Conservation (phyloP, 2,329 filamentous ascomycete genomes). For the Arthrocladium fulminans region DNA sequence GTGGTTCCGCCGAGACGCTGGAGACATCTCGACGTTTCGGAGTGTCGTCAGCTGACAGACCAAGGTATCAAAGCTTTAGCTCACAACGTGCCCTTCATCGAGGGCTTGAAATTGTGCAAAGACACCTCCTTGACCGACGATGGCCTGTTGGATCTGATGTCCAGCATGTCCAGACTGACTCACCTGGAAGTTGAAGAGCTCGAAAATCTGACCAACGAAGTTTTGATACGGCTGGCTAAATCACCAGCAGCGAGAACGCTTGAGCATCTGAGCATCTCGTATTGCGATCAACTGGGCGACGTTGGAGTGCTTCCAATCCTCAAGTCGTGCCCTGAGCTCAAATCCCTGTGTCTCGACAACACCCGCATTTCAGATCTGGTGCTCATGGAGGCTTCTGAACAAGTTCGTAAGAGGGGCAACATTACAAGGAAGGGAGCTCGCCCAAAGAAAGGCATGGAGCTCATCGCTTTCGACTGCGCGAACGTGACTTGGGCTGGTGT, state of each 20-base stretch:
- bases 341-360: slow-evolving; percentile 80
- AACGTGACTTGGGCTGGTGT: slow-evolving; percentile 90
- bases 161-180: slow-evolving; percentile 66
- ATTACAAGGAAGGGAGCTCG: slow-evolving; percentile 32
- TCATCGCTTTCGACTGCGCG: slow-evolving; percentile 85
- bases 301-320: slow-evolving; percentile 73
- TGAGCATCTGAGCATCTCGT: slow-evolving; percentile 77
- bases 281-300: slow-evolving; percentile 80
- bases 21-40: slow-evolving; percentile 75
- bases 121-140: slow-evolving; percentile 66
- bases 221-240: slow-evolving; percentile 66
- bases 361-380: slow-evolving; percentile 81
- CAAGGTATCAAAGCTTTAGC: slow-evolving; percentile 62
- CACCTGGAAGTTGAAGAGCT: slow-evolving; percentile 88
- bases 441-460: slow-evolving; percentile 56
- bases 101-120: slow-evolving; percentile 75
- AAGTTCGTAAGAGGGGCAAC: slow-evolving; percentile 59
- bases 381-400: slow-evolving; percentile 73
- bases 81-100: slow-evolving; percentile 65
- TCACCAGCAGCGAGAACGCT: slow-evolving; percentile 64
- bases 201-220: slow-evolving; percentile 62
- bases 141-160: slow-evolving; percentile 62
- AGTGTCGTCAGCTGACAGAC: slow-evolving; percentile 66
- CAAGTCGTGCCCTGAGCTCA: slow-evolving; percentile 61
- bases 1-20: slow-evolving; percentile 69